Evolutionary conservation across 2,329 filamentous ascomycete species (phyloP), one percentile per base, ranked within the genome.

Genomic region (Diaporthe batatas): DNA sequence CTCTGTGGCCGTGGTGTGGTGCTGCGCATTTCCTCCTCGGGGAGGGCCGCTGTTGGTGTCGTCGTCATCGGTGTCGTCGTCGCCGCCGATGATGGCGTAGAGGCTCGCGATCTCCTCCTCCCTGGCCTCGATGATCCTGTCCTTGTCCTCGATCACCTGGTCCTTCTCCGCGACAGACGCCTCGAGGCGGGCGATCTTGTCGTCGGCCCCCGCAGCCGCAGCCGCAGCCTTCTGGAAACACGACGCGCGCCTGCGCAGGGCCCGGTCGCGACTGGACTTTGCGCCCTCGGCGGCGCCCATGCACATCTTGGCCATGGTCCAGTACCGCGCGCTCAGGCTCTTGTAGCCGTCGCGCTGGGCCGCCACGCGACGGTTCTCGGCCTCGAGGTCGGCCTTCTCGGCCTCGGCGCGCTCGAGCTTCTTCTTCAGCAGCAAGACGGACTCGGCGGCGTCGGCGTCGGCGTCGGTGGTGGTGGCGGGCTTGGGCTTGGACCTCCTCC

Each of bases 11-110:
- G 54, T 3, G 21, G 25, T 36, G 49, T 29, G 39, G 23, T 14
- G 67, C 67, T 69, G 67, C 67, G 67, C 67, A 39, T 69, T 21
- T 58, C 39, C 67, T 58, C 44, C 67, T 23, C 39, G 54, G 29
- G 18, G 67, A 36, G 39, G n/a, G 47, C 53, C 49, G 29, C 39
- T 3, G 53, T 36, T 36, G 53, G 21, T 51, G 34, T 36, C 23
- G 16, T 23, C 36, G 29, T 23, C 23, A 11, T 36, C 59, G 12
- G 8, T 14, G 44, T 44, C 32, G 8, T 11, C 18, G 64, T 54
- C 49, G 16, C 8, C 16, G 34, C 12, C 32, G 42, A 65, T 51
- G 32, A 36, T 14, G 7, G 6, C 32, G 2, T 51, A 39, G 5
- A 65, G 32, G 44, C 62, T 44, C 14, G 62, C 62, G 12, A 65